Percentiles rank a stretch among this genome's conserved stretches.
Conservation (phyloP, 129 eudicot species). For the Erigeron canadensis region DNA sequence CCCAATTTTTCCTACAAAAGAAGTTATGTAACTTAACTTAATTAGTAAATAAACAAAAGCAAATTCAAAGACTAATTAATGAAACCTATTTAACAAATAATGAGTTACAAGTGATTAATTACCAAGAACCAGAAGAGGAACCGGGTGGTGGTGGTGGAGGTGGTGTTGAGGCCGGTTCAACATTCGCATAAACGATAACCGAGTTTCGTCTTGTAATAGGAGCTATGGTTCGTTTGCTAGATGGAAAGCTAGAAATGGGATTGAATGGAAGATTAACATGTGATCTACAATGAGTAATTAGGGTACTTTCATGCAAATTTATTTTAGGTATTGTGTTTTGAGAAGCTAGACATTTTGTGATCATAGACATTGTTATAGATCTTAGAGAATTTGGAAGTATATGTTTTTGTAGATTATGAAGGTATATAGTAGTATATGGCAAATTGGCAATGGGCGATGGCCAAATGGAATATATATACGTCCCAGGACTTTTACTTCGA, state of each 20-base stretch:
- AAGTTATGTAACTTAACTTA: too few species aligned
- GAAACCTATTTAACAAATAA: not conserved
- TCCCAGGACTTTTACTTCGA: too few species aligned
- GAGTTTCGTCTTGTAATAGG: constrained; percentile 25
- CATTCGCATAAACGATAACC: constrained; percentile 22
- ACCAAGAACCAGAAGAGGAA: constrained; percentile 34
- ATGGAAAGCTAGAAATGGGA: constrained; percentile 32
- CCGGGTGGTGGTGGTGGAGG: constrained; percentile 26
- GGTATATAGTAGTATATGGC: not conserved
- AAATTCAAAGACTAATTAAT: not conserved
- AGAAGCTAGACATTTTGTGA: constrained; percentile 29
- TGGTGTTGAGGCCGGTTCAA: constrained; percentile 28
- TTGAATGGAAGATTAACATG: constrained; percentile 20
- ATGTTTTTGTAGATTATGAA: not conserved
- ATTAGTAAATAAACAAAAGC: not conserved
- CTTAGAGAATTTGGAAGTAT: not conserved
- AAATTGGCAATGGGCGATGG: not conserved
- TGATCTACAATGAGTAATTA: constrained; percentile 13
- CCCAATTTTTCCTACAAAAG: constrained; percentile 50
- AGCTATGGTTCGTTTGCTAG: constrained; percentile 15
- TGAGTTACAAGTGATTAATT: constrained; percentile 7
- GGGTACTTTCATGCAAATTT: constrained; percentile 24
- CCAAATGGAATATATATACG: constrained; percentile 22
- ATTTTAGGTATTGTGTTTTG: constrained; percentile 1
- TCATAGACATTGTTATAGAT: constrained; percentile 29